Conservation (phyloP, 2,329 filamentous ascomycete genomes). For the Scortechinia acanthostroma region DNA sequence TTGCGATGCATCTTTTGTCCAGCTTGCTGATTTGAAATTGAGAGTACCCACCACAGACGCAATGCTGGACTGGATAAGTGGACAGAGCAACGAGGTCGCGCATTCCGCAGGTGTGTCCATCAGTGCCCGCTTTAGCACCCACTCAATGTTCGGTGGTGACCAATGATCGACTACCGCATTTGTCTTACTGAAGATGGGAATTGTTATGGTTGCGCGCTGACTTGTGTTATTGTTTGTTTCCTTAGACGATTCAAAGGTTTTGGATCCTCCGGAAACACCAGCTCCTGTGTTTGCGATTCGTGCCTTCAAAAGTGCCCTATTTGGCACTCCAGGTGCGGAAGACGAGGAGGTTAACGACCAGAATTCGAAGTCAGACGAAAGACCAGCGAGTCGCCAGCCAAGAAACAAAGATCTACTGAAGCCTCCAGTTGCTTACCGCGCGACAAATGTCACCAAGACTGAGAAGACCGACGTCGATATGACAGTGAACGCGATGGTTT, state of each 20-base stretch:
- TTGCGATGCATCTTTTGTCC: neutral
- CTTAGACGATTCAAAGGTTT: conserved; percentile 14
- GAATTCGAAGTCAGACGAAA: too few relatives aligned
- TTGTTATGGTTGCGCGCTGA: too few relatives aligned
- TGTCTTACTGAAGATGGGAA: too few relatives aligned
- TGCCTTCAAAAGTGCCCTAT: conserved; percentile 55
- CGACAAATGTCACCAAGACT: neutral
- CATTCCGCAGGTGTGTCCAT: conserved; percentile 15
- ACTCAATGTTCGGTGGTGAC: neutral
- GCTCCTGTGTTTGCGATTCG: conserved; percentile 59
- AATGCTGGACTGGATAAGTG: conserved; percentile 23
- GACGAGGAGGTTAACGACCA: conserved; percentile 18
- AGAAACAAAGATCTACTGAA: neutral
- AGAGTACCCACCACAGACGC: conserved; percentile 4
- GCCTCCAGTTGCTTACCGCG: too few relatives aligned
- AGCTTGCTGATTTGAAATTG: neutral
- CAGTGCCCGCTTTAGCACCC: conserved; percentile 4
- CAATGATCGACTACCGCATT: too few relatives aligned
- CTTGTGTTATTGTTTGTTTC: conserved; percentile 1
- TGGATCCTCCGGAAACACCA: conserved; percentile 54
- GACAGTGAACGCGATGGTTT: conserved; percentile 21
- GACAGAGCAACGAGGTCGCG: conserved; percentile 13
- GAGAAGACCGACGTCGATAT: conserved; percentile 6
- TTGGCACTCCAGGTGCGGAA: conserved; percentile 47
- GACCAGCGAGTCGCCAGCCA: conserved; percentile 3